A percentile compares a stretch with the other conserved stretches of the same genome.
Conservation (phyloP, 306 rosid species). For the Pachyrhizus erosus region DNA sequence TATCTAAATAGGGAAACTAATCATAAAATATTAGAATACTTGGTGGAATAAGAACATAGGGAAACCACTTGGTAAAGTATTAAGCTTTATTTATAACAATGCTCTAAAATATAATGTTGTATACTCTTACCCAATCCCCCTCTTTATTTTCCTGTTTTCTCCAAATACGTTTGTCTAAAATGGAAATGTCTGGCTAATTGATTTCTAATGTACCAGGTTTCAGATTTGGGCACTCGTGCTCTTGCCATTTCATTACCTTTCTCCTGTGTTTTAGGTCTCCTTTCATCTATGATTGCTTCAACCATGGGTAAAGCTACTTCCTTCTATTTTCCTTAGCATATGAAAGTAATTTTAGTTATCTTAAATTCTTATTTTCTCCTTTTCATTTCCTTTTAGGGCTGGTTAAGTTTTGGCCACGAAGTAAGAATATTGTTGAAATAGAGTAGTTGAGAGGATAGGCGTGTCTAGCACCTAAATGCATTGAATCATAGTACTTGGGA, state of each 20-base stretch:
- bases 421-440: neutral
- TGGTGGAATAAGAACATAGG: neutral
- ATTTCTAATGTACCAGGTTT: conserved; percentile 66
- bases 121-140: neutral
- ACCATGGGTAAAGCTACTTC: conserved; percentile 70
- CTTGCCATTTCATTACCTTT: conserved; percentile 85
- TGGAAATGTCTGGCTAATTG: conserved; percentile 31
- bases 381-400: neutral
- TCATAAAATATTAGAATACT: neutral
- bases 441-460: neutral
- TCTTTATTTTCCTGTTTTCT: neutral
- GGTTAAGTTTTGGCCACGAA: neutral
- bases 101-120: neutral
- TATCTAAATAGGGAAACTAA: neutral
- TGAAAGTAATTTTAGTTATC: neutral
- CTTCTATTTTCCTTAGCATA: conserved; percentile 38
- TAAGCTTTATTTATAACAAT: neutral
- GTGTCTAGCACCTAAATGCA: neutral
- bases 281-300: conserved; percentile 80
- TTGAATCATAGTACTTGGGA: neutral
- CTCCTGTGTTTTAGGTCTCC: conserved; percentile 72
- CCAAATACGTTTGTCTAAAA: neutral
- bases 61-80: neutral
- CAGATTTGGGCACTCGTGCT: conserved; percentile 83
- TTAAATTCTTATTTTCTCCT: neutral